Conservation (phyloP, 176 grass and related monocot genomes). For the Musa troglodytarum region DNA sequence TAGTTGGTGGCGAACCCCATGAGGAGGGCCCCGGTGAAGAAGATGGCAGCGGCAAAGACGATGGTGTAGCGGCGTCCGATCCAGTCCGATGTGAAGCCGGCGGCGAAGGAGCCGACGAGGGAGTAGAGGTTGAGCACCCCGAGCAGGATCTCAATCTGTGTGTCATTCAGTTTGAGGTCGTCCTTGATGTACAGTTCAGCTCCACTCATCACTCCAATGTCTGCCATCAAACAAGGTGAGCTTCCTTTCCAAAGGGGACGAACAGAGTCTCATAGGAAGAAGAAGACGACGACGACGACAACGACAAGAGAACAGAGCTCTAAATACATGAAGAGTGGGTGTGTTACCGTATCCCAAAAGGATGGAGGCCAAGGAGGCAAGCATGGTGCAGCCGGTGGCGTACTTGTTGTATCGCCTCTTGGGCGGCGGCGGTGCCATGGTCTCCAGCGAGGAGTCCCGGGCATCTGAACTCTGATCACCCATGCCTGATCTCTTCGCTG, state of each 20-base stretch:
- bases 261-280: too few relatives aligned
- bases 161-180: constrained; percentile 7
- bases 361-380: constrained; percentile 24
- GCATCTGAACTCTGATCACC: background rate
- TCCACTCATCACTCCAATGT: constrained; percentile 26
- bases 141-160: constrained; percentile 9
- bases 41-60: constrained; percentile 19
- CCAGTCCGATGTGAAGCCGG: constrained; percentile 12
- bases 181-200: constrained; percentile 3
- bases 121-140: constrained; percentile 16
- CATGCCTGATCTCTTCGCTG: background rate
- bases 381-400: constrained; percentile 15
- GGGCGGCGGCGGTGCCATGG: background rate
- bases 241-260: too few relatives aligned
- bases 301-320: too few relatives aligned
- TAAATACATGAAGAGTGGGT: background rate
- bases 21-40: constrained; percentile 16
- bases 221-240: background rate
- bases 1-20: constrained; percentile 23
- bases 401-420: background rate
- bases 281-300: too few relatives aligned
- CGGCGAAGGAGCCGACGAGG: constrained; percentile 15
- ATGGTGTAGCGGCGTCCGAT: constrained; percentile 21
- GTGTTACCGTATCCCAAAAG: constrained; percentile 9
- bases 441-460: background rate